Conservation (phyloP, 2,329 filamentous ascomycete genomes). For the Penicillium sp. region DNA sequence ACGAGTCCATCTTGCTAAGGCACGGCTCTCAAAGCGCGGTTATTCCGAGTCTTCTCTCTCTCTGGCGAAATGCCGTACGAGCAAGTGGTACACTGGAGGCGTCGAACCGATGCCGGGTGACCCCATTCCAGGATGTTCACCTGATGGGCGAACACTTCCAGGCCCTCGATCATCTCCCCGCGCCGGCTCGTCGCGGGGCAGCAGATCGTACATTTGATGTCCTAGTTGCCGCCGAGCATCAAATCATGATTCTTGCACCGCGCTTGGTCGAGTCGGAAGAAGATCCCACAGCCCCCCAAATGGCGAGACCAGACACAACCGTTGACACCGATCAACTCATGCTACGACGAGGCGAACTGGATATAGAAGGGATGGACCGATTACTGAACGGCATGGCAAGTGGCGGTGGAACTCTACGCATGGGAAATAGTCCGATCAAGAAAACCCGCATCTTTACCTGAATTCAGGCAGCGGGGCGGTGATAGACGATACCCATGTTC, state of each 20-base stretch:
- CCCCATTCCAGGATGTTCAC: constrained; percentile 35
- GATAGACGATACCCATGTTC: constrained; percentile 29
- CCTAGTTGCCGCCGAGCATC: constrained; percentile 39
- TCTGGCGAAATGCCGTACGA: constrained; percentile 41
- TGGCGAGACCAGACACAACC: constrained; percentile 15
- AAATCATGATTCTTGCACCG: constrained; percentile 36
- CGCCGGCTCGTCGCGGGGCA: constrained; percentile 20
- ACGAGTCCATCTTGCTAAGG: constrained; percentile 43
- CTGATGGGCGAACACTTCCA: constrained; percentile 40
- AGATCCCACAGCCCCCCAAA: constrained; percentile 5
- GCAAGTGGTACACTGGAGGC: constrained; percentile 37
- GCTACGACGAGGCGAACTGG: constrained; percentile 41
- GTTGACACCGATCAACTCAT: constrained; percentile 38
- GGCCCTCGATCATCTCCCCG: constrained; percentile 35
- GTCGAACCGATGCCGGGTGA: constrained; percentile 36
- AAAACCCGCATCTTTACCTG: constrained; percentile 34
- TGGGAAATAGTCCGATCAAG: constrained; percentile 34
- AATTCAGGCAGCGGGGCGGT: constrained; percentile 12
- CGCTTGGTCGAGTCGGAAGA: constrained; percentile 26
- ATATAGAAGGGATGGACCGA: constrained; percentile 46
- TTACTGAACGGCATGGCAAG: constrained; percentile 41
- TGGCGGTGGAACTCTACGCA: constrained; percentile 26
- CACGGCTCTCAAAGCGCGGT: constrained; percentile 39
- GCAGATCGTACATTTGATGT: constrained; percentile 32
- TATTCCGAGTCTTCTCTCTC: constrained; percentile 41